Evolutionary conservation across 768 basidiomycete species (phyloP).

Genomic region (Tricholoma matsutake): DNA sequence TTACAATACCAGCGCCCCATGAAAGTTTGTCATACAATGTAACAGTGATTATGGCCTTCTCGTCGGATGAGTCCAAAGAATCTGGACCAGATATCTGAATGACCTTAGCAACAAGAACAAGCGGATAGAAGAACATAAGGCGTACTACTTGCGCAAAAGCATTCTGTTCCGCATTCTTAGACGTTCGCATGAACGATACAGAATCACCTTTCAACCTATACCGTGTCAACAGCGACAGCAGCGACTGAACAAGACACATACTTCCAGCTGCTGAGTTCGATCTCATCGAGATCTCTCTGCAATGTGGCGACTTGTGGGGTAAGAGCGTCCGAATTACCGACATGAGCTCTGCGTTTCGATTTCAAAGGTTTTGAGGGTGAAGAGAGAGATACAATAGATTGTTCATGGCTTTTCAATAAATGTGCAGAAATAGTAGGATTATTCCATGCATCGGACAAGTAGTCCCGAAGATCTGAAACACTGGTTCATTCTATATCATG

Average conservation of each 20-base stretch:
- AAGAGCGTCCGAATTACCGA: conserved; percentile 38
- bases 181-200: conserved; percentile 58
- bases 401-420: conserved; percentile 51
- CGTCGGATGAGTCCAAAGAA: not conserved
- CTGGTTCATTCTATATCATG: conserved; percentile 29
- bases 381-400: conserved; percentile 34
- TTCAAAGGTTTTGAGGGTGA: conserved; percentile 29
- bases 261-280: conserved; percentile 61
- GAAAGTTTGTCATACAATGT: conserved; percentile 58
- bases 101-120: not conserved
- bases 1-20: conserved; percentile 59
- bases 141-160: conserved; percentile 43
- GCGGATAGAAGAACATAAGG: not conserved
- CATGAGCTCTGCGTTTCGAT: conserved; percentile 28
- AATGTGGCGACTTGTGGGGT: conserved; percentile 45
- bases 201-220: conserved; percentile 42
- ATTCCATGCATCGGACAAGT: conserved; percentile 46
- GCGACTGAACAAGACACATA: conserved; percentile 29
- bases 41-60: conserved; percentile 51
- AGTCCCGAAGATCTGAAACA: conserved; percentile 46
- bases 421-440: conserved; percentile 57
- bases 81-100: not conserved
- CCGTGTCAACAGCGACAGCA: not conserved
- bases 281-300: conserved; percentile 47
- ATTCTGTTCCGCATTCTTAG: conserved; percentile 68